Base-by-base conservation (phyloP, 352 stramenopile species). In the Globisporangium yorkense region DNA sequence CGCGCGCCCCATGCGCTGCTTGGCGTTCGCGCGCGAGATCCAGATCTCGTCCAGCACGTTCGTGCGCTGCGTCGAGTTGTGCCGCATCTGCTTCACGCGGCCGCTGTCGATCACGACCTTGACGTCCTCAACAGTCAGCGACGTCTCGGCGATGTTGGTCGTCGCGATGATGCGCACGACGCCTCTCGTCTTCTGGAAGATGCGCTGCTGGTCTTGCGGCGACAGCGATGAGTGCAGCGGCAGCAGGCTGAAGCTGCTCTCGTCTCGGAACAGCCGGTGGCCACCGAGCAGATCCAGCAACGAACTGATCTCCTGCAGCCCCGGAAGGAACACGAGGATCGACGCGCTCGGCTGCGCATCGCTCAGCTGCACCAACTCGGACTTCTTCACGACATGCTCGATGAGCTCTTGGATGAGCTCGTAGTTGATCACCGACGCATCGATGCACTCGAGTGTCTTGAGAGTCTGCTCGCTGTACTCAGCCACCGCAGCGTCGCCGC, bases 111-210 rank as follows among this genome's bases (percentile, higher is more conserved):
- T 94, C 2, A 99, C 97, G 65, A 90, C 70, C 46, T 83, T 91
- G 44, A 97, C 89, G 63, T 98, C 92, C 27, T 97, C 89, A 54
- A 99, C 98, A 2, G 96, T 99, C 8, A 99, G 60, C 6, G 88
- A 97, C 1, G 96, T 99, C 64, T 99, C 95, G 15, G 96, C 96
- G 54, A 99, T 97, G 65, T 98, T 98, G 7, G 95, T 99, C n/a
- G 89, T 82, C 15, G 98, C 81, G 29, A 99, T 96, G 48, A 99
- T 88, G 55, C 98, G 97, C 66, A 87, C 59, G 57, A 88, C 54
- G 40, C 75, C 68, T 4, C 59, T 46, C 6, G 61, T 51, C 58
- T 86, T 80, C 20, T 86, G 68, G 63, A 99, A 99, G 18, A 99
- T 95, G 10, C 75, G 75, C 8, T 92, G 80, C 67, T 99, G 97